Percentiles rank a stretch among this genome's conserved stretches.
Conservation (phyloP, 2,329 filamentous ascomycete genomes). For the Remersonia thermophila region DNA sequence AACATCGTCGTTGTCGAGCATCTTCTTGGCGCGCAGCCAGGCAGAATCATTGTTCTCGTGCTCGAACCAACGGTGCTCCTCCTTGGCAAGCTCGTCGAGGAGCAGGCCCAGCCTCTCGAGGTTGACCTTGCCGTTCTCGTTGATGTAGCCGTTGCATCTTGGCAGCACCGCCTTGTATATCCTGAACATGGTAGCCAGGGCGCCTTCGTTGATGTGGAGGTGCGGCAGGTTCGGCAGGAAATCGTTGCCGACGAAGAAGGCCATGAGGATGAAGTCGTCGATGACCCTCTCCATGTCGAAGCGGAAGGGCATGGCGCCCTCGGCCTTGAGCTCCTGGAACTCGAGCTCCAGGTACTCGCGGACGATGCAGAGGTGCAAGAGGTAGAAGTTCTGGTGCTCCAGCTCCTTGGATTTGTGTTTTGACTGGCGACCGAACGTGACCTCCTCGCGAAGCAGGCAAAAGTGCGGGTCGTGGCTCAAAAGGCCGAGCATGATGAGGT, state of each 20-base stretch:
- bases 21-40: conserved; percentile 83
- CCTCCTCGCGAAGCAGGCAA: conserved; percentile 90
- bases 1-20: conserved; percentile 56
- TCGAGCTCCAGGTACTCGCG: conserved; percentile 94
- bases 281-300: conserved; percentile 95
- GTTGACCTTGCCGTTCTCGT: conserved; percentile 88
- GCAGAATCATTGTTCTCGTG: conserved; percentile 75
- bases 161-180: conserved; percentile 88
- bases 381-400: conserved; percentile 96
- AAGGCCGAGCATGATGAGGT: conserved; percentile 95
- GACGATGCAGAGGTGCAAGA: conserved; percentile 95
- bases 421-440: conserved; percentile 83
- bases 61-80: conserved; percentile 90
- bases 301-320: conserved; percentile 54
- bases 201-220: conserved; percentile 96
- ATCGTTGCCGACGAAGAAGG: conserved; percentile 98
- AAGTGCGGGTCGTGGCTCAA: conserved; percentile 98
- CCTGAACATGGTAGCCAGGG: conserved; percentile 91
- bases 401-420: conserved; percentile 89
- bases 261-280: conserved; percentile 99
- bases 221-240: conserved; percentile 95
- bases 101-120: conserved; percentile 65
- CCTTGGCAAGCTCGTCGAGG: conserved; percentile 71
- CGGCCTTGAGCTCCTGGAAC: conserved; percentile 78
- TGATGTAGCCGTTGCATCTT: conserved; percentile 85